These are phyloP conservation scores for Paxillus rubicundulus DNA, from an alignment of 768 basidiomycete species.

Conservation along the genomic window DNA sequence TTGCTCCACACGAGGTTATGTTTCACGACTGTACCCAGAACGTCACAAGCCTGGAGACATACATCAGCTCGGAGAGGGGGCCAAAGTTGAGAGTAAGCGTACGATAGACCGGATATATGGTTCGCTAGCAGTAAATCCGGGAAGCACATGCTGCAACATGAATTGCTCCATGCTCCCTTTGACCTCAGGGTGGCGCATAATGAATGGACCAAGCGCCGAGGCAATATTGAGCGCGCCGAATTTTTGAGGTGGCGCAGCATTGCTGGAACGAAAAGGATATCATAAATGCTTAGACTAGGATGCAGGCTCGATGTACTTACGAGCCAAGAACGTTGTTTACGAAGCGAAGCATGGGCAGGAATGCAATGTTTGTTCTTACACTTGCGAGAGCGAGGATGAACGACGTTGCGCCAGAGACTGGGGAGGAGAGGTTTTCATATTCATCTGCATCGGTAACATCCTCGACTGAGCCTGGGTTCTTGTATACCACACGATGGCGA, in stretches of 20 bases:
- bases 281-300: not conserved
- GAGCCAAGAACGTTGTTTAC: slow-evolving; percentile 71
- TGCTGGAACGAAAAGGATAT: slow-evolving; percentile 26
- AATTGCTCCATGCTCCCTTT: slow-evolving; percentile 76
- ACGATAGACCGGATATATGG: slow-evolving; percentile 79
- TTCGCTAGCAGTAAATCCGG: slow-evolving; percentile 63
- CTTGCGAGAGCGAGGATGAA: slow-evolving; percentile 78
- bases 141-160: slow-evolving; percentile 68
- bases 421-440: slow-evolving; percentile 74
- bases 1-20: slow-evolving; percentile 63
- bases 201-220: slow-evolving; percentile 69
- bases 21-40: slow-evolving; percentile 73
- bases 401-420: slow-evolving; percentile 73
- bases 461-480: not conserved
- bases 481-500: not conserved
- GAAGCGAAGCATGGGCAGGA: slow-evolving; percentile 75
- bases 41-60: slow-evolving; percentile 66
- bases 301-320: slow-evolving; percentile 36
- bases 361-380: slow-evolving; percentile 78
- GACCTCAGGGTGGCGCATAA: slow-evolving; percentile 83
- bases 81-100: slow-evolving; percentile 28
- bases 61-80: not conserved
- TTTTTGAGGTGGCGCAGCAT: slow-evolving; percentile 57
- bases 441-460: slow-evolving; percentile 53
- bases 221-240: slow-evolving; percentile 88